Evolutionary conservation across 2,329 filamentous ascomycete species (phyloP).

Genomic region (Stagonosporopsis tanaceti): DNA sequence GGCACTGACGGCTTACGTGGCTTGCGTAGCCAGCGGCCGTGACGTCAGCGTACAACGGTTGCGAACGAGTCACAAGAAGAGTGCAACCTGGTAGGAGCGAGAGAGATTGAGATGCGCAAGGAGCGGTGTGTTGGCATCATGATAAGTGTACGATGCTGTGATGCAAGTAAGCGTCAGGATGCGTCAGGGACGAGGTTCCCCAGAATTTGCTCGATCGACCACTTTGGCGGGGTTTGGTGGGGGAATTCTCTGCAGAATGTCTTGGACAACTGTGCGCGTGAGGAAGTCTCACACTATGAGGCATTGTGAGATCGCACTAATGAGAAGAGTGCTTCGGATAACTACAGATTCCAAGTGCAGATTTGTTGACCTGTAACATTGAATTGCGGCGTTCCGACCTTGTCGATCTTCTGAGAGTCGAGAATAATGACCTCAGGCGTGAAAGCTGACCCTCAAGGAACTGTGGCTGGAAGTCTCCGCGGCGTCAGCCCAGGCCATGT

Average conservation of each 20-base stretch:
- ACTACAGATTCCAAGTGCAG: neutral
- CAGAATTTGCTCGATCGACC: slow-evolving; percentile 1
- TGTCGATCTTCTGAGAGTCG: neutral
- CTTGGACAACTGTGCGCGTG: slow-evolving; percentile 6
- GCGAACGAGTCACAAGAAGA: slow-evolving; percentile 3
- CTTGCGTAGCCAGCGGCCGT: slow-evolving; percentile 5
- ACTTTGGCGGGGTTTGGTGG: slow-evolving; percentile 15
- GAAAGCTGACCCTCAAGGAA: neutral
- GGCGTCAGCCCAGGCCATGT: neutral
- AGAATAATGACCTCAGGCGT: neutral
- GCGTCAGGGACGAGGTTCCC: slow-evolving; percentile 5
- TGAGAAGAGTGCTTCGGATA: neutral
- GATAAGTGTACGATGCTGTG: no score
- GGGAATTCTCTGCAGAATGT: slow-evolving; percentile 2
- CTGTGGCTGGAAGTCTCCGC: slow-evolving; percentile 3
- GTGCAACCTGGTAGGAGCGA: neutral
- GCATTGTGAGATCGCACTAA: neutral
- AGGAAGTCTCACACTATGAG: neutral
- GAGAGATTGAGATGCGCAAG: slow-evolving; percentile 7
- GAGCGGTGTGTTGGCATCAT: slow-evolving; percentile 1
- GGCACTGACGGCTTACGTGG: slow-evolving; percentile 16
- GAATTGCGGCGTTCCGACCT: neutral
- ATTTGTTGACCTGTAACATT: neutral
- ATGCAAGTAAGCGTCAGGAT: neutral
- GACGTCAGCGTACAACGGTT: slow-evolving; percentile 18